Conservation (phyloP, 805 yeast genomes). For the Debaryomyces hansenii region DNA sequence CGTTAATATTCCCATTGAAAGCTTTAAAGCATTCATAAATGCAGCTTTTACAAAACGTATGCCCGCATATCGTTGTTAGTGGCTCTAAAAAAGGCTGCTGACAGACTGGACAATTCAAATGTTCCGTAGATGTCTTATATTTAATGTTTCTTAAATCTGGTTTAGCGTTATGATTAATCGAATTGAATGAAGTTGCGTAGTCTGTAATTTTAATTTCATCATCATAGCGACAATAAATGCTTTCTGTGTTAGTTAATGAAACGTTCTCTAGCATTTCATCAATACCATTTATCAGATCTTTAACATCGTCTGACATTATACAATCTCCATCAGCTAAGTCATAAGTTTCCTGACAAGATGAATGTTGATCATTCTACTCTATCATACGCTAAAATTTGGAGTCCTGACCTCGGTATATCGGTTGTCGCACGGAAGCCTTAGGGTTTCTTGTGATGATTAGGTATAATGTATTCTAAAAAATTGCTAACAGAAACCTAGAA, state of each 20-base stretch:
- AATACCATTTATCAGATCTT: not conserved
- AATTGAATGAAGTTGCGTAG: constrained; percentile 15
- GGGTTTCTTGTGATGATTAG: no score
- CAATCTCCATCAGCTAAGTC: no score
- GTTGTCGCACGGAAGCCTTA: not conserved
- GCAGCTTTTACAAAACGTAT: constrained; percentile 63
- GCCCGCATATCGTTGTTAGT: constrained; percentile 64
- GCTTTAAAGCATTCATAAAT: constrained; percentile 45
- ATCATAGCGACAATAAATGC: constrained; percentile 1
- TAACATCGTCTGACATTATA: not conserved
- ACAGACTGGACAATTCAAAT: constrained; percentile 61
- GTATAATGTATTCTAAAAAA: no score
- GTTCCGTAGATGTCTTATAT: constrained; percentile 31
- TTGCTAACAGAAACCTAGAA: no score
- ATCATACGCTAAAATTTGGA: no score
- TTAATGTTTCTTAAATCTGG: constrained; percentile 32
- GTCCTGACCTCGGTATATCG: not conserved
- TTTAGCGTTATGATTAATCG: constrained; percentile 9
- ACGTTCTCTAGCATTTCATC: not conserved
- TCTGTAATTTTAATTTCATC: constrained; percentile 6
- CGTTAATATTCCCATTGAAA: constrained; percentile 22
- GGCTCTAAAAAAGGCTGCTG: constrained; percentile 64
- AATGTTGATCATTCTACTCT: no score
- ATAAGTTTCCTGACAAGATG: no score
- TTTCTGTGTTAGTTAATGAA: not conserved